Evolutionary conservation across 2,329 filamentous ascomycete species (phyloP), one percentile per base, ranked within the genome.

Genomic region (Aspergillus spinulosporus): DNA sequence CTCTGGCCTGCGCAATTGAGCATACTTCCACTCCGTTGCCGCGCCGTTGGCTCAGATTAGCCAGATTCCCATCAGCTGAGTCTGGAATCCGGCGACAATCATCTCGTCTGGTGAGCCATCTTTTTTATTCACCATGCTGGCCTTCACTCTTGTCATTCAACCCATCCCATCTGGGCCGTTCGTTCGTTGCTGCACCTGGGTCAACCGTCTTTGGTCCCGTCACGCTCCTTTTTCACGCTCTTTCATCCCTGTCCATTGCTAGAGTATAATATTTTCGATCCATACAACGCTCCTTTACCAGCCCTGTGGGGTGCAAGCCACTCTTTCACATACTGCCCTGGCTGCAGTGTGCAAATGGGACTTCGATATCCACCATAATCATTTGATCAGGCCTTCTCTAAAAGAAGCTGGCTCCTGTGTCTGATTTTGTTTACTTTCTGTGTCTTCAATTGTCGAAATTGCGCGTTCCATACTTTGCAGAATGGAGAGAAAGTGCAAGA

Each of bases 401-500:
- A 28, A 14, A 48, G 21, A 21, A 21, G 26, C 3, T 46, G n/a
- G 28, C 40, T 52, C 15, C n/a, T 32, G 9, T 51, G 3, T 40
- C 21, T 49, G 43, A 11, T 28, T 50, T 46, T 42, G 11, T 15
- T 40, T 15, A 21, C 28, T 28, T 26, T 34, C 7, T 7, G 34
- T 28, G 15, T 37, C 32, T 31, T 42, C n/a, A 11, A 53, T 44
- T 21, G 21, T 50, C 48, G n/a, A 36, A 14, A 28, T 39, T 44
- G 9, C 44, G 7, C 12, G 6, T 43, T n/a, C 15, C 32, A 39
- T 14, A 21, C 12, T 28, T 52, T 31, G 21, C 43, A 61, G 51
- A 26, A 71, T 70, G 68, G 58, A 57, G 12, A 31, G 55, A 51
- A 51, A 50, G 29, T 56, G 56, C 31, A 61, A 55, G 57, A 69